Evolutionary conservation across 768 basidiomycete species (phyloP), one percentile per base, ranked within the genome.

Genomic region (Lactarius tabidus): DNA sequence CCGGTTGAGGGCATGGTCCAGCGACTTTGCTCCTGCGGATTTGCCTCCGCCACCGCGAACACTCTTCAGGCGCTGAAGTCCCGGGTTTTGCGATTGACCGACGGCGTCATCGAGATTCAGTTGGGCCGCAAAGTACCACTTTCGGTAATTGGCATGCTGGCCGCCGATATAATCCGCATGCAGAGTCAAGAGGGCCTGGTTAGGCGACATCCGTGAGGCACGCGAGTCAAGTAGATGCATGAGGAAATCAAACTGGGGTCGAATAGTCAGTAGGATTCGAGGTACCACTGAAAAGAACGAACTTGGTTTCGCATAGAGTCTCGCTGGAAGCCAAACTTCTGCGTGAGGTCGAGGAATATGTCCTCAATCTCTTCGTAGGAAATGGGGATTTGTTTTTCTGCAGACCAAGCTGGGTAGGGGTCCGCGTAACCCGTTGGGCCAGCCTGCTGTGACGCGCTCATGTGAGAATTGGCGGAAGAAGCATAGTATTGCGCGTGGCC

Each of bases 51-150:
- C 80, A 54, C 84, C 83, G 68, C 91, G 91, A 70, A 95, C 89
- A 56, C 88, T 90, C 73, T 89, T 90, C 56, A 95, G 85, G 23
- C 95, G 90, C 65, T 93, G 88, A 29, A 97, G 83, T 67, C 95
- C 95, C 15, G 93, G 93, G 76, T 98, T 97, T 74, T 96, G 91
- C 10, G 89, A 86, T 70, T 94, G 90, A 56, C 97, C 97, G 65
- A 98, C 95, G 33, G 96, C 96, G 72, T 99, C 97, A 79, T 99
- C 97, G 63, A 99, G 89, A 75, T 98, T 96, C 75, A 99, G 90
- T 75, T 99, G 97, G 15, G 96, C 95, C 41, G 97, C 97, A 75
- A 98, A 99, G 75, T 99, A 99, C 97, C 97, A 98, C 77, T 98
- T 98, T 75, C 97, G 91, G 77, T 98, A 98, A 80, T 98, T 98